Base-by-base conservation (phyloP, 768 basidiomycete species). In the Fibroporia radiculosa region DNA sequence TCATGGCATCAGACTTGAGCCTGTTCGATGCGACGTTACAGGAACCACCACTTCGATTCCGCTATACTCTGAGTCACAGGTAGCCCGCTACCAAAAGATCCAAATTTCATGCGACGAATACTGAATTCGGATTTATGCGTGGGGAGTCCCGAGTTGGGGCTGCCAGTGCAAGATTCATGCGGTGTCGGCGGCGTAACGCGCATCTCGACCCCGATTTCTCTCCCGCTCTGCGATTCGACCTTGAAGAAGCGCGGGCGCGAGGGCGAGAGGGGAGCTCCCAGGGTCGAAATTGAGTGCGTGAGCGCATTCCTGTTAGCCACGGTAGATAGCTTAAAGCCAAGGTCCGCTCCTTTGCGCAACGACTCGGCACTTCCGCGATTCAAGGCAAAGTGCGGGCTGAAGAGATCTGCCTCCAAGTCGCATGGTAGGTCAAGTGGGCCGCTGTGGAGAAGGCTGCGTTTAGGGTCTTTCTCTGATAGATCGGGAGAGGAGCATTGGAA, bases 121-220 rank as follows among this genome's bases (percentile, higher is more conserved):
- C 34, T 35, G 34, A 35, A 35, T 18, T 35, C 34, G 16, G 34
- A 35, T 18, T 19, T 8, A 12, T 19, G 8, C 34, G 34, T 8
- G 14, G 34, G 10, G 6, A 10, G 10, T 18, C 6, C 34, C 6
- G 14, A 12, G 16, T 19, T 7, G 10, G n/a, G 29, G 29, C 29
- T n/a, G 10, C 8, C 29, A n/a, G 10, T 31, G 10, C 10, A 8
- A 6, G 14, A 12, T 6, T 8, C 10, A 19, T 18, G 13, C 34
- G 52, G 52, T 28, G 52, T 50, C 26, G 52, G 52, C 7, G 52
- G 52, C 19, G 52, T 54, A 7, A 54, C 49, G 44, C 52, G 52
- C 19, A 46, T 31, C 28, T 46, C 45, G 14, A 54, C 49, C 13
- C 47, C 52, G 32, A 47, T 33, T 18, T 24, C 42, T 11, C 33